A percentile compares a stretch with the other conserved stretches of the same genome.
phyloP scores from a whole-genome alignment of 345 rosid genomes.

The Ceriops decandra region DNA sequence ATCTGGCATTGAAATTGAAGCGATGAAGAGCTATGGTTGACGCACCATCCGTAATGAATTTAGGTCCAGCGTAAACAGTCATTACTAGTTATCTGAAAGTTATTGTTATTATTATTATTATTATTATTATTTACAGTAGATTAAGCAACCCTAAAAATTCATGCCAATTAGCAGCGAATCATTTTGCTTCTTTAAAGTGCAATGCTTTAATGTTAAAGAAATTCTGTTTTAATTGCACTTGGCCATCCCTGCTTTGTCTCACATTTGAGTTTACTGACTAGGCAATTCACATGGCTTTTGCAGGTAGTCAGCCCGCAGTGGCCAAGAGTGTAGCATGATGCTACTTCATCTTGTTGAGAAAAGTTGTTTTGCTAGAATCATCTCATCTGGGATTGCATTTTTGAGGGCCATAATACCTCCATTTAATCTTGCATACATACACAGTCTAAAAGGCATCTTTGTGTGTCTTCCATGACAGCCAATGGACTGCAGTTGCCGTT shows the following conservation, averaged over 20 bases:
- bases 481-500: conserved; percentile 52
- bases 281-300: conserved; percentile 11
- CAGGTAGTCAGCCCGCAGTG: conserved; percentile 93
- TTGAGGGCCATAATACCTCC: too few species aligned
- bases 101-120: neutral
- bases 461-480: conserved; percentile 73
- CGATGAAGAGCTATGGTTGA: conserved; percentile 27
- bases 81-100: neutral
- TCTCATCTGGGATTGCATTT: neutral
- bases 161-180: too few species aligned
- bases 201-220: neutral
- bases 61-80: too few species aligned
- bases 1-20: conserved; percentile 60
- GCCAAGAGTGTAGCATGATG: conserved; percentile 52
- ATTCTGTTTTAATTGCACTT: neutral
- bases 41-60: neutral
- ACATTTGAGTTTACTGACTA: neutral
- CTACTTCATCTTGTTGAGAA: neutral
- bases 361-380: neutral
- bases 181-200: neutral
- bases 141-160: too few species aligned
- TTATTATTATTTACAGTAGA: too few species aligned
- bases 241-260: neutral
- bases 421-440: too few species aligned
- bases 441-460: conserved; percentile 27